Conservation (phyloP, 257 asterid genomes). For the Solanum bulbocastanum region DNA sequence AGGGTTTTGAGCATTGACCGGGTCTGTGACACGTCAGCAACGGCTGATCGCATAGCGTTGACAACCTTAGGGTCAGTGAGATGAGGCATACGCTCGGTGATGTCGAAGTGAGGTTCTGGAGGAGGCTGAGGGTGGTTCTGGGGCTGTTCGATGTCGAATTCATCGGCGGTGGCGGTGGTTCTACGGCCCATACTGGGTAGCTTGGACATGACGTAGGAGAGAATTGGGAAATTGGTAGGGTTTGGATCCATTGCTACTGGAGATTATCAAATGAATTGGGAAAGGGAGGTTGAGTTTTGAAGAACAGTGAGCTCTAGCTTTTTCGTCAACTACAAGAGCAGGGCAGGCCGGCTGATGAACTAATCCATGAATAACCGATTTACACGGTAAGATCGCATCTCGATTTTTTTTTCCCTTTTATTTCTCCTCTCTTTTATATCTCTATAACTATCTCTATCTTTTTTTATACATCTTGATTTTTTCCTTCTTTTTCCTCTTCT, state of each 20-base stretch:
- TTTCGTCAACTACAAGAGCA: not conserved
- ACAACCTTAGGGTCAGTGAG: slow-evolving; percentile 56
- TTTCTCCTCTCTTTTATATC: not conserved
- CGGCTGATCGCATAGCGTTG: slow-evolving; percentile 66
- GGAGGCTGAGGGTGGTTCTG: slow-evolving; percentile 16
- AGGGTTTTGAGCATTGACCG: slow-evolving; percentile 56
- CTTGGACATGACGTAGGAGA: slow-evolving; percentile 70
- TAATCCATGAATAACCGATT: not conserved
- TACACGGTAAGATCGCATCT: not conserved
- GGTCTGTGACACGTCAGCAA: slow-evolving; percentile 62
- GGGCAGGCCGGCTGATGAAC: not conserved
- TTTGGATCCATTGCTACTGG: slow-evolving; percentile 63
- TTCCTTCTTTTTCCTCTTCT: not conserved
- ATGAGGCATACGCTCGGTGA: slow-evolving; percentile 81
- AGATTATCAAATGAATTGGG: not conserved
- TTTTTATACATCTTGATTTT: not conserved
- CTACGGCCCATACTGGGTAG: slow-evolving; percentile 46
- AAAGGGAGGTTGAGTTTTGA: not conserved
- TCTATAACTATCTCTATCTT: not conserved
- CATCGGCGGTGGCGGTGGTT: slow-evolving; percentile 24
- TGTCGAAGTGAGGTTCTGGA: slow-evolving; percentile 68
- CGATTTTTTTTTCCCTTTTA: not conserved
- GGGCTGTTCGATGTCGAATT: slow-evolving; percentile 69
- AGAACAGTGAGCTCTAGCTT: not conserved
- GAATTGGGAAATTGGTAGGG: slow-evolving; percentile 72